Conservation (phyloP, 176 grass and related monocot species). For the Oryza meyeriana region DNA sequence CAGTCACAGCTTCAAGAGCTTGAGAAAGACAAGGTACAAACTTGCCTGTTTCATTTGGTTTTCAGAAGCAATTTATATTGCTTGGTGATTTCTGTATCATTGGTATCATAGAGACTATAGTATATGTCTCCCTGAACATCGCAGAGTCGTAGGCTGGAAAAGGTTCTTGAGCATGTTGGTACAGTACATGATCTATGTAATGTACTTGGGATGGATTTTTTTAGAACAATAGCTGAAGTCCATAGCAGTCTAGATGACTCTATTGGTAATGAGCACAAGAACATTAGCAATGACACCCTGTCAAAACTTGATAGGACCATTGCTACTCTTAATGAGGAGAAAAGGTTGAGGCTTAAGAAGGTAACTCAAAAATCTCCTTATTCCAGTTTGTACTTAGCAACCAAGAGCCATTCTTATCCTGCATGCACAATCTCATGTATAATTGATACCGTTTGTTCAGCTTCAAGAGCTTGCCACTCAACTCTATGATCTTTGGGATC, state of each 20-base stretch:
- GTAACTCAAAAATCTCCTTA: constrained; percentile 26
- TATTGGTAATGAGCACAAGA: constrained; percentile 53
- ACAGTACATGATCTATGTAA: constrained; percentile 56
- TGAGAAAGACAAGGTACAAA: constrained; percentile 79
- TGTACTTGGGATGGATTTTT: constrained; percentile 52
- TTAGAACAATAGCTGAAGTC: constrained; percentile 48
- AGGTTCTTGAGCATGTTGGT: constrained; percentile 48
- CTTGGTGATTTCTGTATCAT: neutral
- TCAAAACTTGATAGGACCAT: constrained; percentile 66
- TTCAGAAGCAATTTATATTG: neutral
- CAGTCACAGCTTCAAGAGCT: constrained; percentile 65
- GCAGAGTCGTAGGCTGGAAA: constrained; percentile 60
- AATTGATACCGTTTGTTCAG: neutral
- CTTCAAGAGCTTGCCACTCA: neutral
- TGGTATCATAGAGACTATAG: neutral
- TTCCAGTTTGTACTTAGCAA: neutral
- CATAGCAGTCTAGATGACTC: constrained; percentile 60
- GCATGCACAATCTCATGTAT: neutral
- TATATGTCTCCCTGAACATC: neutral
- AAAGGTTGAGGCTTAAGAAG: constrained; percentile 62
- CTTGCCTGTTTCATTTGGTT: constrained; percentile 14
- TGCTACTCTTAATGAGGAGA: constrained; percentile 62
- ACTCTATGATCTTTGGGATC: neutral
- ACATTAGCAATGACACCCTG: constrained; percentile 66
- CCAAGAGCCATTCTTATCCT: neutral